phyloP scores from a whole-genome alignment of 176 grass and related monocot genomes.

The Aegilops bicornis region DNA sequence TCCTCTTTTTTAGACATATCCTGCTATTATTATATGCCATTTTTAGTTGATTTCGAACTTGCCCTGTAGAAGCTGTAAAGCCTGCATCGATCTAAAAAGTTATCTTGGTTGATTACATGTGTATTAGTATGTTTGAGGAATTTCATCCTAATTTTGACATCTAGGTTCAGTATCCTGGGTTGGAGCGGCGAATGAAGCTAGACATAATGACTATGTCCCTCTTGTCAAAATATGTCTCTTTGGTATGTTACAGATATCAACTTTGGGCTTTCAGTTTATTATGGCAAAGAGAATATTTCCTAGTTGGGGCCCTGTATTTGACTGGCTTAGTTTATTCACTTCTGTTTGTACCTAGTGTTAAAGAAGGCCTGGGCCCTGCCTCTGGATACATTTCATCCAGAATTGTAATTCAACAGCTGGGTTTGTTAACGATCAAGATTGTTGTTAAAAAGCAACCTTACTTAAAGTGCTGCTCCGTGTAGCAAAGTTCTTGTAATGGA shows the following conservation, averaged over 20 bases:
- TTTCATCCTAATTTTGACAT: constrained; percentile 26
- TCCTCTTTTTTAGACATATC: constrained; percentile 1
- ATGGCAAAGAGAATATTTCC: constrained; percentile 10
- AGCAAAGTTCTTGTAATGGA: neutral
- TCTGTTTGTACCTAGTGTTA: neutral
- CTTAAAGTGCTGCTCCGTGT: neutral
- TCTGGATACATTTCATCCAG: neutral
- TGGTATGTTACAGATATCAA: constrained; percentile 51
- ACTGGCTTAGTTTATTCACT: neutral
- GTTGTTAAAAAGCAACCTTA: neutral
- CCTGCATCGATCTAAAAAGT: neutral
- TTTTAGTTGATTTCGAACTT: neutral
- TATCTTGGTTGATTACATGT: constrained; percentile 1
- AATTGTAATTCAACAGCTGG: neutral
- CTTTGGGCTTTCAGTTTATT: neutral
- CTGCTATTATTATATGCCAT: constrained; percentile 7
- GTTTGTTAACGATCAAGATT: constrained; percentile 11
- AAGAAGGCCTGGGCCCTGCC: neutral
- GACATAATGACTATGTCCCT: constrained; percentile 89
- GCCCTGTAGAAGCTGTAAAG: neutral
- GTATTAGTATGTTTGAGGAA: constrained; percentile 20
- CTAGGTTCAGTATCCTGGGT: constrained; percentile 96
- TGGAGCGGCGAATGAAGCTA: constrained; percentile 90
- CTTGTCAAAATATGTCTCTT: constrained; percentile 81
- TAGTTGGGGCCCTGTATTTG: neutral